A percentile compares a stretch with the other conserved stretches of the same genome.
phyloP scores from a whole-genome alignment of 2,329 filamentous ascomycete species.

The Ustilaginoidea virens region DNA sequence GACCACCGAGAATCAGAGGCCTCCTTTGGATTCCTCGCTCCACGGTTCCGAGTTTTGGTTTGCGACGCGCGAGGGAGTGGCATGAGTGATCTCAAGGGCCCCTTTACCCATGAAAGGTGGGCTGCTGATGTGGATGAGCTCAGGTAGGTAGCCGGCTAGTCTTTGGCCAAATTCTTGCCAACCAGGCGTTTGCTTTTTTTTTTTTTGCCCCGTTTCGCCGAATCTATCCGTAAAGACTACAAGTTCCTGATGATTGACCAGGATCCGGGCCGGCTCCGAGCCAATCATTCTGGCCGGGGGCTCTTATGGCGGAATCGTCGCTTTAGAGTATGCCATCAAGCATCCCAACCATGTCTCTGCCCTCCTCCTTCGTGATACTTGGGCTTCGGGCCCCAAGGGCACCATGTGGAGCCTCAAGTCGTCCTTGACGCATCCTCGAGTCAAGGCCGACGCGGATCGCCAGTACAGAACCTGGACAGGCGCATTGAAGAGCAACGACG shows the following conservation, averaged over 20 bases:
- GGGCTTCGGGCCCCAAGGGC: conserved; percentile 8
- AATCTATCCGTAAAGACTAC: too few species aligned
- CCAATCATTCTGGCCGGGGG: conserved; percentile 10
- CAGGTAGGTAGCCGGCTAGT: conserved; percentile 5
- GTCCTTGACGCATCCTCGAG: conserved; percentile 5
- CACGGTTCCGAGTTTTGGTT: conserved; percentile 9
- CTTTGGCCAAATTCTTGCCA: too few species aligned
- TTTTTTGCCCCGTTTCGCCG: too few species aligned
- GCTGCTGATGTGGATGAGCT: conserved; percentile 12
- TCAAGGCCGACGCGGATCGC: conserved; percentile 7
- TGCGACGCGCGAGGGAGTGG: conserved; percentile 13
- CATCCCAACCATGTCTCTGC: conserved; percentile 8
- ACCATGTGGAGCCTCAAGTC: conserved; percentile 6
- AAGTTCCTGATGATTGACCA: too few species aligned
- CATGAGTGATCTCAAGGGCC: conserved; percentile 9
- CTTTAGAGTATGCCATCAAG: conserved; percentile 10
- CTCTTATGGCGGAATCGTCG: conserved; percentile 11
- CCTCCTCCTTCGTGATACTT: conserved; percentile 10
- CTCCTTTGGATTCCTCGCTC: conserved; percentile 8
- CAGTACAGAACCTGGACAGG: conserved; percentile 10
- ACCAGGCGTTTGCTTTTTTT: too few species aligned
- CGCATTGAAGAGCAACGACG: conserved; percentile 6
- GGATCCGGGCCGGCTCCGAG: conserved; percentile 8
- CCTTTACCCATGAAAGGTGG: conserved; percentile 11
- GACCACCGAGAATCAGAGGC: conserved; percentile 8